Base-by-base conservation (phyloP, 768 basidiomycete species). In the Sporobolomyces pararoseus region DNA sequence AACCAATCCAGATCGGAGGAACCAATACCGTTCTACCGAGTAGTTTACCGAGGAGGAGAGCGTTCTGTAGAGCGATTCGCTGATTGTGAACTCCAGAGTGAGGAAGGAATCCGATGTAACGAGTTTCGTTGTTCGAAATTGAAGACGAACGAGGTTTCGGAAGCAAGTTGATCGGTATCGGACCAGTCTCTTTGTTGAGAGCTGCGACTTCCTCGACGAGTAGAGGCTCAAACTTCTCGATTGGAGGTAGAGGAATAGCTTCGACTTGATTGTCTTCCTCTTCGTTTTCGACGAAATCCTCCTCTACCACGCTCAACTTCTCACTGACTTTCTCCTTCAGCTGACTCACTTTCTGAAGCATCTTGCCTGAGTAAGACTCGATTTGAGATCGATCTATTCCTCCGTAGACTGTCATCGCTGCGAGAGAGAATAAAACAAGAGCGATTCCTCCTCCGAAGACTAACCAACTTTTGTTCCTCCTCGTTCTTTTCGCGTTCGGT, bases 61-160 rank as follows among this genome's bases (percentile, higher is more conserved):
- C 89, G 72, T 91, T 91, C 79, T 91, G 88, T 62, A 91, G 83
- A 17, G 87, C 87, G 68, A 91, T 88, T 27, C 89, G 86, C 80
- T 91, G 89, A 78, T 90, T 91, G 79, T 91, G 88, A 73, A 88
- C 87, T 4, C 89, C 88, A 23, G 88, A 89, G 77, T 91, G 89
- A 17, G 90, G 89, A 25, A 91, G 82, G 78, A 89, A 91, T 25
- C 88, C 82, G 25, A 92, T 79, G 78, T 84, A 91, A 61, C 77
- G 81, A 69, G 82, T 82, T 17, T 78, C 65, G 3, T 73, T 71
- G 64, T 2, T 57, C 51, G 4, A 17, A 23, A 13, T 49, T 25
- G 25, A 13, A 1, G 21, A 7, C n/a, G 13, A 23, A 37, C 62
- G 59, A 5, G 66, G 53, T 0, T 25, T 27, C 0, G 74, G 75